Percentiles rank a stretch among this genome's conserved stretches.
Evolutionary conservation across 2,329 filamentous ascomycete species (phyloP).

Genomic region (Hypoxylon sp.): DNA sequence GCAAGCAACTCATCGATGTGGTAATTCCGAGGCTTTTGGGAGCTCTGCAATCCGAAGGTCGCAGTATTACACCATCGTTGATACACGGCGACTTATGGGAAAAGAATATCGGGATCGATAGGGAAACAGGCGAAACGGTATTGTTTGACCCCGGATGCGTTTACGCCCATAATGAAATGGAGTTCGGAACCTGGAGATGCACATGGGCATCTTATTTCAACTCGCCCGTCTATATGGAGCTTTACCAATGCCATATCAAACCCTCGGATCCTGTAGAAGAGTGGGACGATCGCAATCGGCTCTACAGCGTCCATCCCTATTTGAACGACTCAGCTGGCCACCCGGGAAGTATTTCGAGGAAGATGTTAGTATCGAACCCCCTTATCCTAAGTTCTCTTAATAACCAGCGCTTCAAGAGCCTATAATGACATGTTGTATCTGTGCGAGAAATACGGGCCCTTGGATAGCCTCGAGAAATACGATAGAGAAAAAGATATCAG

Average conservation of each 20-base stretch:
- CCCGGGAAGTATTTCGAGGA: constrained; percentile 44
- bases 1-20: constrained; percentile 24
- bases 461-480: constrained; percentile 51
- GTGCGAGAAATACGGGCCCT: constrained; percentile 54
- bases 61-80: constrained; percentile 16
- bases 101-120: neutral
- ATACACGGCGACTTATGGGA: constrained; percentile 9
- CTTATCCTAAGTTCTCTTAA: no score
- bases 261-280: constrained; percentile 41
- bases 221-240: neutral
- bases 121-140: neutral
- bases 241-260: constrained; percentile 30
- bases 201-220: neutral
- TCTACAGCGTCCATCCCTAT: constrained; percentile 40
- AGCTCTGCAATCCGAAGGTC: constrained; percentile 30
- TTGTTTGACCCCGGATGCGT: neutral
- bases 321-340: constrained; percentile 45
- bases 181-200: neutral
- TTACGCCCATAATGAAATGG: constrained; percentile 5
- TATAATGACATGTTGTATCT: constrained; percentile 57
- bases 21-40: constrained; percentile 39
- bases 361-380: constrained; percentile 50
- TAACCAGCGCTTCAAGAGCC: constrained; percentile 41
- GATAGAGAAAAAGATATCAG: constrained; percentile 48
- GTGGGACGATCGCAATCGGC: constrained; percentile 42